Evolutionary conservation across 768 basidiomycete genomes (phyloP).

Genomic region (Clavaria fumosa): DNA sequence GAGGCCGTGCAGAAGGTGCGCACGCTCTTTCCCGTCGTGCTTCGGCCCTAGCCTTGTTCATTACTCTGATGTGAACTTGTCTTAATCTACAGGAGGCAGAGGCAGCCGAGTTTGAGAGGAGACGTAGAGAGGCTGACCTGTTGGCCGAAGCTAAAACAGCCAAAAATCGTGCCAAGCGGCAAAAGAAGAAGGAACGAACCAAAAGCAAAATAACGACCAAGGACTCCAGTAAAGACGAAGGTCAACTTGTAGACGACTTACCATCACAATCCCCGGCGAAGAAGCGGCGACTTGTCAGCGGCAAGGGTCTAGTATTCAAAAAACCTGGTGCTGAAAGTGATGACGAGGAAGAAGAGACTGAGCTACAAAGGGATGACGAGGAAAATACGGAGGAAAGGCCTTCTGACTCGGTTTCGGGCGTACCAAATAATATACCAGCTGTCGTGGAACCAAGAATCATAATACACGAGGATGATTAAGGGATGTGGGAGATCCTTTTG

Average conservation of each 20-base stretch:
- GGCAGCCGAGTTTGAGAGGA: conserved; percentile 57
- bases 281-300: conserved; percentile 70
- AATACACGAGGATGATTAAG: conserved; percentile 37
- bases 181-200: conserved; percentile 75
- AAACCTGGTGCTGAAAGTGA: conserved; percentile 28
- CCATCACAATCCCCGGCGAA: no score
- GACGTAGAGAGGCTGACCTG: conserved; percentile 55
- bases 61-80: conserved; percentile 2
- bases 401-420: no score
- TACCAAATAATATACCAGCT: not conserved
- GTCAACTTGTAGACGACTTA: conserved; percentile 18
- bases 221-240: conserved; percentile 14
- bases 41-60: not conserved
- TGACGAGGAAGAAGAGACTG: conserved; percentile 21
- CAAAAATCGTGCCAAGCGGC: conserved; percentile 87
- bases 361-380: conserved; percentile 8
- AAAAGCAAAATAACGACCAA: conserved; percentile 26
- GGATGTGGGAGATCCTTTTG: not conserved
- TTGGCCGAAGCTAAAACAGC: conserved; percentile 76
- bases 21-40: conserved; percentile 5
- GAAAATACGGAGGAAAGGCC: conserved; percentile 1
- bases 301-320: conserved; percentile 46
- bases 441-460: conserved; percentile 18
- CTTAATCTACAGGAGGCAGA: conserved; percentile 42
- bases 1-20: conserved; percentile 65